Base-by-base conservation (phyloP, 805 yeast species). In the Sugiyamaella qingdaonensis region DNA sequence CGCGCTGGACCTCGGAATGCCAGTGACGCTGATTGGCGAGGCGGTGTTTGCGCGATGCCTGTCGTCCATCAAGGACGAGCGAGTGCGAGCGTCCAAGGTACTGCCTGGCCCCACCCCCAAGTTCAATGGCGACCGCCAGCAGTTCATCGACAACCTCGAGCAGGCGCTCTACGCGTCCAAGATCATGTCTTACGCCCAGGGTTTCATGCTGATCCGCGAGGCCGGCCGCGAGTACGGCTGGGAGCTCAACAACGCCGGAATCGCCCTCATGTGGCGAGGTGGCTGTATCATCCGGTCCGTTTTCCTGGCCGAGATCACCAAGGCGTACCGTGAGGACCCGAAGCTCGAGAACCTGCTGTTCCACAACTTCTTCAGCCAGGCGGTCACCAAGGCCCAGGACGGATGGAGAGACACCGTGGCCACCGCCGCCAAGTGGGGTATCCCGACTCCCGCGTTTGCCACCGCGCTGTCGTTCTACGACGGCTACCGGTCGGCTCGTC, bases 261-360 rank as follows among this genome's bases (percentile, higher is more conserved):
- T 94, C 67, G 98, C 98, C 65, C 82, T 94, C 68, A 92, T 92
- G 98, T 92, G 99, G 99, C 86, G 99, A 83, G 99, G 99, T 79
- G 99, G 99, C 67, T 92, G 99, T 82, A 92, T 92, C 75, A 92
- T 92, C 78, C 88, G 98, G 82, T 92, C 99, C 54, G 97, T 92
- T 61, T 92, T 92, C 87, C 80, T 92, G 71, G 97, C 85, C 70
- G 97, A 92, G 76, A 92, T 92, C 77, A 92, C 99, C 63, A 74
- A 88, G 72, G 99, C 99, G 63, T 92, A 85, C 86, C 88, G 94
- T 77, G 83, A 86, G 73, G 79, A 85, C 79, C 95, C 96, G 73
- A 85, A 90, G 63, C 79, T 92, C 69, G 97, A 91, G 80, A 91
- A 91, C 86, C 80, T 92, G 78, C 79, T 92, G 73, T 91, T 92